phyloP scores from a whole-genome alignment of 2,329 filamentous ascomycete genomes.

The Xylaria sp. region DNA sequence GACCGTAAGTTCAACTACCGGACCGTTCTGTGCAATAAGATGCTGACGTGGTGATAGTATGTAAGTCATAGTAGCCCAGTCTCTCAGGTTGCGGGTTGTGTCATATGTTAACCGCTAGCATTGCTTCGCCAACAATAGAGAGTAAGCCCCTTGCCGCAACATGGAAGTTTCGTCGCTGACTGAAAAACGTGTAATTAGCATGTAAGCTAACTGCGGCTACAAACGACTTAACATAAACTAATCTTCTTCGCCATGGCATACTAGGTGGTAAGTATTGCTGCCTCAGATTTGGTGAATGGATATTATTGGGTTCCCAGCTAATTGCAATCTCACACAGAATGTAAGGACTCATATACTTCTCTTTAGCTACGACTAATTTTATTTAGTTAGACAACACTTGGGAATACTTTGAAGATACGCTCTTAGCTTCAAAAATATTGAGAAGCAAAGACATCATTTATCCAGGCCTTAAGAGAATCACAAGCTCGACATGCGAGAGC shows the following conservation, averaged over 20 bases:
- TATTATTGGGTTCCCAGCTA: not conserved
- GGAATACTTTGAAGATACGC: not conserved
- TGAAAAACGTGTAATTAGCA: not conserved
- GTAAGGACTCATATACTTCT: not conserved
- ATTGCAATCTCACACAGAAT: not conserved
- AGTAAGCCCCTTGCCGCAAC: not conserved
- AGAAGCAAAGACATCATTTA: not conserved
- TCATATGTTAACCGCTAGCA: not conserved
- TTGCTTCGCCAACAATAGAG: not conserved
- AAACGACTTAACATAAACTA: not conserved
- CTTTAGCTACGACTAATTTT: not conserved
- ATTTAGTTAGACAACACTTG: slow-evolving; percentile 3
- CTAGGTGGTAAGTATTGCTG: slow-evolving; percentile 1
- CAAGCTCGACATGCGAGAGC: not conserved
- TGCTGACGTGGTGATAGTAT: slow-evolving; percentile 11
- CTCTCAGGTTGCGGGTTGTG: no score
- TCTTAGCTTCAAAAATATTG: not conserved
- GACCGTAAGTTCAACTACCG: slow-evolving; percentile 8
- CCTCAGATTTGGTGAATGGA: not conserved
- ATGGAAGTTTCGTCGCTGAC: not conserved
- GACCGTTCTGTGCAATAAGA: not conserved
- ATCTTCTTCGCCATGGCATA: not conserved
- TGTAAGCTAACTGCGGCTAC: not conserved
- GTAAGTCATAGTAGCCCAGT: not conserved
- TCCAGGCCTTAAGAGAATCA: not conserved